Conservation (phyloP, 169 alveolate species). For the Cyclospora cayetanensis region DNA sequence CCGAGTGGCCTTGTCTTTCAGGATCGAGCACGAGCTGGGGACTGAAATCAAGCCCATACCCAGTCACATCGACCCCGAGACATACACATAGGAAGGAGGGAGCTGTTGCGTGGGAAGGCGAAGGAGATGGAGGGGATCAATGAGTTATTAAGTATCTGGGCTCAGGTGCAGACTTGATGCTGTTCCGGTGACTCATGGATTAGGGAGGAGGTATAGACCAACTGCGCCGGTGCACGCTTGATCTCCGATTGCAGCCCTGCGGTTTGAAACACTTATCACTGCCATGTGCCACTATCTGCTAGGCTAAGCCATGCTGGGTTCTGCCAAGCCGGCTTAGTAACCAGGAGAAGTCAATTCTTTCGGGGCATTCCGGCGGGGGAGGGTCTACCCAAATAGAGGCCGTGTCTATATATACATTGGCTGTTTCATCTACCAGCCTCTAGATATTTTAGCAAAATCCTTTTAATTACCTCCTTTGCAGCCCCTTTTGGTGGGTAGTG, state of each 20-base stretch:
- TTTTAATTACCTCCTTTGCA: no score
- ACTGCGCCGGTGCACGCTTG: background rate
- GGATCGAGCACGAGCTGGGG: conserved; percentile 96
- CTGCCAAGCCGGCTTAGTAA: no score
- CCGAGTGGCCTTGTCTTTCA: conserved; percentile 60
- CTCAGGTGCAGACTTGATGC: background rate
- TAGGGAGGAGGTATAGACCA: background rate
- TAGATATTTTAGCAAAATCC: no score
- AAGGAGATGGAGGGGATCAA: no score
- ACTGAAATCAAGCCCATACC: conserved; percentile 99
- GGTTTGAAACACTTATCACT: background rate
- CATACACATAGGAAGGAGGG: conserved; percentile 84
- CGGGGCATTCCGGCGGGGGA: no score
- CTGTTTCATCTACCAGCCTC: no score
- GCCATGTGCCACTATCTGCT: background rate
- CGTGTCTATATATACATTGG: no score
- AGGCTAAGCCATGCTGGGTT: no score
- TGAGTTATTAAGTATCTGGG: background rate
- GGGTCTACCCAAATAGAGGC: no score
- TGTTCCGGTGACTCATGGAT: background rate
- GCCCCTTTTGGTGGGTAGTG: no score
- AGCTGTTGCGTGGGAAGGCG: background rate
- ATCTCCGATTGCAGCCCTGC: background rate
- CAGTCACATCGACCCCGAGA: conserved; percentile 89
- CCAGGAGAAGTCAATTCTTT: no score